Base-by-base conservation (phyloP, 208 protist species). In the Plasmodiophora brassicae region DNA sequence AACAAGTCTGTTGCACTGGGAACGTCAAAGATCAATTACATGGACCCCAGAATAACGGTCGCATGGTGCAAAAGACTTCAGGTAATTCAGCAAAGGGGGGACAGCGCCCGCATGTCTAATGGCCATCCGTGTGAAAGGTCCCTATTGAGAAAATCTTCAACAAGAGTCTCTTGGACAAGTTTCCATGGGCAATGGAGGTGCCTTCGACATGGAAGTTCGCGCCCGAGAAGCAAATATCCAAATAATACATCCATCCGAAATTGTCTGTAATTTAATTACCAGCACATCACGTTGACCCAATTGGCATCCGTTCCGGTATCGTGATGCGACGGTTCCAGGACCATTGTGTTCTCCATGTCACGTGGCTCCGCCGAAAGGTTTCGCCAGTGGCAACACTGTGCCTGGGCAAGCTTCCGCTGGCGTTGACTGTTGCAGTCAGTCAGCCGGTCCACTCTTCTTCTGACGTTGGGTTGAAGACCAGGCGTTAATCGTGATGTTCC, bases 1-100 rank as follows among this genome's bases (percentile, higher is more conserved):
- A 86, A 91, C 43, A 96, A 95, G 46, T 93, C 87, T 5, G 93
- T 97, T 36, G 86, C 96, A 5, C 91, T 99, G 0, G 94, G 96
- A 54, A 99, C 98, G 1, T 98, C 97, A 39, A 99, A 98, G 90
- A 95, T 98, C 72, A 99, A 99, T 93, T 99, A 99, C 92, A 96
- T 99, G 45, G 98, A 99, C 89, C 98, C 98, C 1, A 94, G 98
- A 36, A 98, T 99, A 85, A 95, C 97, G 22, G 95, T 97, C 87
- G 96, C 97, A 1, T 99, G 97, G 97, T 97, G 95, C 14, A 97
- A 94, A 89, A 90, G 93, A 8, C 36, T 89, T 46, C 89, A 97
- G 45, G 90, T 94, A 39, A 84, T 5, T 89, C 1, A 14, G 14
- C 20, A 8, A 89, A 8, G 14, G 28, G 8, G 8, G 54, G 41